These are phyloP conservation scores for Epicoccum sorghinum DNA, from an alignment of 2,329 filamentous ascomycete species.

Conservation along the genomic window DNA sequence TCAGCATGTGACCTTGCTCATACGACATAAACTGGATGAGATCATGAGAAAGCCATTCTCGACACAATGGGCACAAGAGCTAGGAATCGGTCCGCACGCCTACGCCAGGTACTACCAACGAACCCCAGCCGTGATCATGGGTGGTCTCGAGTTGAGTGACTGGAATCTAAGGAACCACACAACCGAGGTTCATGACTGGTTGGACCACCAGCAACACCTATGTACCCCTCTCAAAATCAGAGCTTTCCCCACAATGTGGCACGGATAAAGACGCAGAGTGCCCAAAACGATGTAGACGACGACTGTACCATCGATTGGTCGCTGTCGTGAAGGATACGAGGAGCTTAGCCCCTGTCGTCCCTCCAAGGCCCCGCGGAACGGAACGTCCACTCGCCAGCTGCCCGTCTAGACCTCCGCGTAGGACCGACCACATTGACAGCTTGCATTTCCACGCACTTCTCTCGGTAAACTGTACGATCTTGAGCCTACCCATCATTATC, in stretches of 20 bases:
- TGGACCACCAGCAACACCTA: not conserved
- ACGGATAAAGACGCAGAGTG: not conserved
- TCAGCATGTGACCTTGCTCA: no score
- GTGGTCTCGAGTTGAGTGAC: not conserved
- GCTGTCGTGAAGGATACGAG: constrained; percentile 8
- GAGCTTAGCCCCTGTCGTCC: constrained; percentile 16
- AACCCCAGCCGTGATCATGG: not conserved
- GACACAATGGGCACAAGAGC: not conserved
- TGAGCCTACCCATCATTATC: not conserved
- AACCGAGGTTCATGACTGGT: constrained; percentile 6
- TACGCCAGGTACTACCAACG: not conserved
- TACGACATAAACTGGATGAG: not conserved
- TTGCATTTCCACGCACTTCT: constrained; percentile 3
- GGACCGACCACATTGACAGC: constrained; percentile 3
- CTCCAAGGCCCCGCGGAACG: constrained; percentile 8
- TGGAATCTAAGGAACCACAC: not conserved
- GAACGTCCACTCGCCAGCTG: not conserved
- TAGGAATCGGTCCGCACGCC: not conserved
- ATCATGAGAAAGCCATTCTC: not conserved
- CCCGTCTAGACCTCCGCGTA: constrained; percentile 6
- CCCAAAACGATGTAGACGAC: not conserved
- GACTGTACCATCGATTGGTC: constrained; percentile 8
- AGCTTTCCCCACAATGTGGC: not conserved
- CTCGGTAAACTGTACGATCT: not conserved
- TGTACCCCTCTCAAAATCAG: constrained; percentile 1